Evolutionary conservation across 139 green algal genomes (phyloP).

Genomic region (Chlamydomonas sp.): DNA sequence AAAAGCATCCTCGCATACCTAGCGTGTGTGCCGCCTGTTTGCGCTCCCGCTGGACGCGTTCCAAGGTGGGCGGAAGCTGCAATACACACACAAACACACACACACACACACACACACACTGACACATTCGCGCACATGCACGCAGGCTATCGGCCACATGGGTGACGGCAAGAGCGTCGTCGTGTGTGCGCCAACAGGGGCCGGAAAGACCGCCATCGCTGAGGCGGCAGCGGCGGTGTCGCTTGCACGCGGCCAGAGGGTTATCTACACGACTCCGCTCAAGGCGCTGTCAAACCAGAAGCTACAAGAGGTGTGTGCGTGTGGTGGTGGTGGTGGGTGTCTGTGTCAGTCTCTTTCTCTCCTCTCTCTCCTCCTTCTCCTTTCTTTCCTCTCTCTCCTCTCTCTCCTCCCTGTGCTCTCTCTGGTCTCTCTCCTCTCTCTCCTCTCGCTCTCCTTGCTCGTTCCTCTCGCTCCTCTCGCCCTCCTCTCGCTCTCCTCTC

Average conservation of each 20-base stretch:
- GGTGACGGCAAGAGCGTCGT: conserved; percentile 73
- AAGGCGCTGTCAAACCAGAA: conserved; percentile 93
- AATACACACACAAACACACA: no score
- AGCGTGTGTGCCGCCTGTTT: conserved; percentile 43
- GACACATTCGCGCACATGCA: no score
- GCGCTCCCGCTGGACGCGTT: conserved; percentile 1
- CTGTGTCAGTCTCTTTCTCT: no score
- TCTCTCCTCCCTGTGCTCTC: no score
- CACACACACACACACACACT: no score
- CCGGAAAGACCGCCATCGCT: conserved; percentile 94
- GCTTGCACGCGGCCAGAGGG: conserved; percentile 62
- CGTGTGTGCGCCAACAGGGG: conserved; percentile 88
- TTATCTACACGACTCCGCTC: conserved; percentile 87
- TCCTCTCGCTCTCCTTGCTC: no score
- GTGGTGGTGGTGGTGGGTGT: conserved; percentile 54
- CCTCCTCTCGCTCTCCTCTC: no score
- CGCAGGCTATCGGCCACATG: conserved; percentile 53
- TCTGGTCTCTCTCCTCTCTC: no score
- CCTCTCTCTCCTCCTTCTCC: no score
- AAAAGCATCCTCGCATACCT: no score
- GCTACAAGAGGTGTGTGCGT: conserved; percentile 67
- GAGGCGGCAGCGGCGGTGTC: conserved; percentile 74
- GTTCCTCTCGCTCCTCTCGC: no score
- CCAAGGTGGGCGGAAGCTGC: neutral
- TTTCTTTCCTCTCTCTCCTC: no score